phyloP scores from a whole-genome alignment of 805 yeast genomes.

The Jamesozyma spencerorum region DNA sequence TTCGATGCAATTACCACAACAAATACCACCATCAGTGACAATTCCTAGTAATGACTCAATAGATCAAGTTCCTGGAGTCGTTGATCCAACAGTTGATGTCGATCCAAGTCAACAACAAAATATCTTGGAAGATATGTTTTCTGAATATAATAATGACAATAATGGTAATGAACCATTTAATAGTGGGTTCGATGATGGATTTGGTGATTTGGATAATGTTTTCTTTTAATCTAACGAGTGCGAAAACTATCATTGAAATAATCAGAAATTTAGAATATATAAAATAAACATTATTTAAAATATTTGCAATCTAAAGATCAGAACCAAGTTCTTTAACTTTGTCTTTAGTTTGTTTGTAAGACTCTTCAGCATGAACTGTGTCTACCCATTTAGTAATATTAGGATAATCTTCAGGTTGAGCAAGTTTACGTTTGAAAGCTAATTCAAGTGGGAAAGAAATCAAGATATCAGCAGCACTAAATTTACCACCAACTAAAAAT shows the following conservation, averaged over 20 bases:
- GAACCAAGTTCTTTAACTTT: background rate
- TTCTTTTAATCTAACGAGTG: conserved; percentile 21
- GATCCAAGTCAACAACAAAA: conserved; percentile 6
- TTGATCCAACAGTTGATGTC: background rate
- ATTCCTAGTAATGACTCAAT: background rate
- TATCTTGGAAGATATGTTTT: conserved; percentile 20
- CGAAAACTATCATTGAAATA: background rate
- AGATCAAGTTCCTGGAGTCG: background rate
- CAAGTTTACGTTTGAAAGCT: conserved; percentile 14
- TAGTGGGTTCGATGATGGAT: conserved; percentile 28
- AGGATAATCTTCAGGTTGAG: conserved; percentile 18
- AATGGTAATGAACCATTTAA: conserved; percentile 15
- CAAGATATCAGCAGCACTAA: conserved; percentile 52
- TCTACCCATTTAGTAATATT: conserved; percentile 18
- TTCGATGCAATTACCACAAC: background rate
- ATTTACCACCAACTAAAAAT: conserved; percentile 40
- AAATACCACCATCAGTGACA: background rate
- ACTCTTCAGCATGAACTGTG: conserved; percentile 3
- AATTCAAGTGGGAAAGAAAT: conserved; percentile 37
- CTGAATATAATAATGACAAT: conserved; percentile 15
- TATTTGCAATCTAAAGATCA: no score
- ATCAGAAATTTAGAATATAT: no score
- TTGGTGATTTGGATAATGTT: conserved; percentile 31
- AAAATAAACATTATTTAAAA: no score
- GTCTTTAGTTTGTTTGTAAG: background rate